Evolutionary conservation across 2,329 filamentous ascomycete genomes (phyloP).

Genomic region (Calonectria multiphialidica): DNA sequence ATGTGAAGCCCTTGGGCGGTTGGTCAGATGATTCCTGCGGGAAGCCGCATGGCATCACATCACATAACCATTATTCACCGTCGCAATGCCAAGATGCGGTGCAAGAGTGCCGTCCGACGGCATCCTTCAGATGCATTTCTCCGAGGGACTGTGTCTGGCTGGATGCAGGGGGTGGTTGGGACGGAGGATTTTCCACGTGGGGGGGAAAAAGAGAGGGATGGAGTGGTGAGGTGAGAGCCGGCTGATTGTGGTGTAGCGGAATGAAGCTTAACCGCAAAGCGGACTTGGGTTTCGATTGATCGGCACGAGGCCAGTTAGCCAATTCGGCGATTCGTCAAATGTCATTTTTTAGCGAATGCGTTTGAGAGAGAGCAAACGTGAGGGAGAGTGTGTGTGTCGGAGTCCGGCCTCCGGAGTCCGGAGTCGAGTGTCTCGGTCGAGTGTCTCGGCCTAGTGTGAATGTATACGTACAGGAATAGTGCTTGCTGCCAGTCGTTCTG

Average conservation of each 20-base stretch:
- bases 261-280: neutral
- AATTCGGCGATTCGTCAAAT: conserved; percentile 1
- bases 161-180: conserved; percentile 3
- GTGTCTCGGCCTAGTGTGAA: neutral
- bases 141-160: neutral
- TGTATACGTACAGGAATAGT: neutral
- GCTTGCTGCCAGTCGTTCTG: too few relatives aligned
- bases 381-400: neutral
- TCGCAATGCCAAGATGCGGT: neutral
- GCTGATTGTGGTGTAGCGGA: neutral
- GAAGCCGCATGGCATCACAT: neutral
- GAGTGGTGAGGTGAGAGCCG: neutral
- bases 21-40: neutral
- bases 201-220: neutral
- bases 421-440: too few relatives aligned
- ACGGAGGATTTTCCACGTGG: conserved; percentile 17
- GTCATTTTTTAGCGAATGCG: neutral
- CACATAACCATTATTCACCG: neutral
- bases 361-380: neutral
- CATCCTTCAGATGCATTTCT: neutral
- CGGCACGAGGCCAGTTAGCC: neutral
- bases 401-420: too few relatives aligned
- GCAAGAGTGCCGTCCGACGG: neutral
- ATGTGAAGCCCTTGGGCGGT: neutral
- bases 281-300: neutral